Conservation (phyloP, 163 green algal genomes). For the Prototheca wickerhamii region DNA sequence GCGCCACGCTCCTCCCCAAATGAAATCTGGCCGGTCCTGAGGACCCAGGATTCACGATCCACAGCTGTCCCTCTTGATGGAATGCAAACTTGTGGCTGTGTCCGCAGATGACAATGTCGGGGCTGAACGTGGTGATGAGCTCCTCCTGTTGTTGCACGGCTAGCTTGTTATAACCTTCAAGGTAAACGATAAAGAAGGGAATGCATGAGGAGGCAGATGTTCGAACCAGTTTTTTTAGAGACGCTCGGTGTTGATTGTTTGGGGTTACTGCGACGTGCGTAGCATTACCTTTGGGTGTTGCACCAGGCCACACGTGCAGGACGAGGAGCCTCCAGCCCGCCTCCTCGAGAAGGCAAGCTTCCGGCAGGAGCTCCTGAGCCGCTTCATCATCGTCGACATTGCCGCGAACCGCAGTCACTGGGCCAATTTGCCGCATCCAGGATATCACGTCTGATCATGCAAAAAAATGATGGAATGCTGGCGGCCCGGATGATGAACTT, state of each 20-base stretch:
- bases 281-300: no score
- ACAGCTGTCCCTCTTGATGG: background rate
- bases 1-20: no score
- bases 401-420: slow-evolving; percentile 8
- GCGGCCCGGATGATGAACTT: background rate
- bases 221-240: no score
- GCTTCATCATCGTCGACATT: slow-evolving; percentile 17
- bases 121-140: slow-evolving; percentile 1
- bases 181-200: background rate
- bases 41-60: slow-evolving; percentile 12
- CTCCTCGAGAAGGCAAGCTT: background rate
- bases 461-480: background rate
- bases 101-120: slow-evolving; percentile 15
- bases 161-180: background rate
- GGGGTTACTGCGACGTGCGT: no score
- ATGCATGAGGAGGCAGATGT: background rate
- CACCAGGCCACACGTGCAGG: no score
- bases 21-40: slow-evolving; percentile 19
- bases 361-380: background rate
- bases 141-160: background rate
- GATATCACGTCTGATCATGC: background rate
- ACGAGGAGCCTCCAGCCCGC: slow-evolving; percentile 11
- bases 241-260: no score
- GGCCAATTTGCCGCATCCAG: background rate
- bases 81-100: slow-evolving; percentile 13